phyloP scores from a whole-genome alignment of 2,329 filamentous ascomycete species.

The Cladosporium velox region DNA sequence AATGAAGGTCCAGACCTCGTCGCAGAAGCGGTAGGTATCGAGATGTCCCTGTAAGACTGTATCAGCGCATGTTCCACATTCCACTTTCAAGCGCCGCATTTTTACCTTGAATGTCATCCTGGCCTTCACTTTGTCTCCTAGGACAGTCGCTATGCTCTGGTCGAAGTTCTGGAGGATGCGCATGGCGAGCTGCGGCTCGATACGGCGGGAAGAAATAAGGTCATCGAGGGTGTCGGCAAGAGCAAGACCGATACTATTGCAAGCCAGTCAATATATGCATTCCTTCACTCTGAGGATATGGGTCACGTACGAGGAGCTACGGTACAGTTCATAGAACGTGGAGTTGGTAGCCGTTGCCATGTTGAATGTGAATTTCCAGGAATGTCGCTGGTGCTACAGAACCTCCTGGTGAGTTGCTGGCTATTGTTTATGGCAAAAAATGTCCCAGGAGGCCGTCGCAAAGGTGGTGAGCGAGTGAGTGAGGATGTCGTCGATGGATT shows the following conservation, averaged over 20 bases:
- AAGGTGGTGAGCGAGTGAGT: background rate
- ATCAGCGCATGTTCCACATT: conserved; percentile 9
- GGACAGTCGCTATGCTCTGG: conserved; percentile 83
- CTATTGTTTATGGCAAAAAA: background rate
- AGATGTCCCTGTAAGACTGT: conserved; percentile 72
- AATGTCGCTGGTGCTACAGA: background rate
- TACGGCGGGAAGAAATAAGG: conserved; percentile 88
- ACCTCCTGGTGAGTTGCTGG: conserved; percentile 12
- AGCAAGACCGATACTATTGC: conserved; percentile 78
- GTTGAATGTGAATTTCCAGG: background rate
- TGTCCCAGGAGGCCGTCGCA: conserved; percentile 17
- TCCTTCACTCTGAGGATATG: conserved; percentile 22
- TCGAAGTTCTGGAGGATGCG: conserved; percentile 97
- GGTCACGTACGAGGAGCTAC: conserved; percentile 85
- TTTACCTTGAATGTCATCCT: conserved; percentile 95
- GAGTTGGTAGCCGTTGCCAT: conserved; percentile 32
- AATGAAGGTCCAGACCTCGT: conserved; percentile 99
- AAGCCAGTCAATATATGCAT: background rate
- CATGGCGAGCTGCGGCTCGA: conserved; percentile 98
- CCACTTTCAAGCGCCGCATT: no score
- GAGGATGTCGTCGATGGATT: conserved; percentile 7
- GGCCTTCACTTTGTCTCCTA: conserved; percentile 89
- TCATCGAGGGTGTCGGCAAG: conserved; percentile 97
- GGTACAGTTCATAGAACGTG: conserved; percentile 90
- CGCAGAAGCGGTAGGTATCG: conserved; percentile 98